A percentile compares a stretch with the other conserved stretches of the same genome.
phyloP scores from a whole-genome alignment of 78 protist species.

The Protostelium mycophagum region DNA sequence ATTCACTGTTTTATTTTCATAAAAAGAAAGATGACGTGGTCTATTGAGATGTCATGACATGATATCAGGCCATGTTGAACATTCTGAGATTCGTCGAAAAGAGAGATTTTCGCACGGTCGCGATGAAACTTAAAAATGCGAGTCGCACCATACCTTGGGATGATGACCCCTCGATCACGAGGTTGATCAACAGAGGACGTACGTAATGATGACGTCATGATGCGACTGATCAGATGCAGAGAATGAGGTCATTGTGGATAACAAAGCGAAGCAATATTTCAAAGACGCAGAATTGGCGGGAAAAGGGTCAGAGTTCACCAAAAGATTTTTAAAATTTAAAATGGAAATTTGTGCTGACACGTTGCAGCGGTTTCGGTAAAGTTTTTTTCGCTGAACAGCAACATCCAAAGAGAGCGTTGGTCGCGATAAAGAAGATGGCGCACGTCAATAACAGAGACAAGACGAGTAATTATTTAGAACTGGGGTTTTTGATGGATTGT shows the following conservation, averaged over 20 bases:
- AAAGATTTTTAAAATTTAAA: too few species aligned
- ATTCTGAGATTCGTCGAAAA: not conserved
- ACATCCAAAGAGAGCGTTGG: not conserved
- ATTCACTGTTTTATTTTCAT: too few species aligned
- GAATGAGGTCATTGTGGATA: not conserved
- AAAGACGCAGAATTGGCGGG: not conserved
- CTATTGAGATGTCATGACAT: too few species aligned
- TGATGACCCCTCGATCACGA: not conserved
- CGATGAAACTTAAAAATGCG: not conserved
- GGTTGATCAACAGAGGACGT: not conserved
- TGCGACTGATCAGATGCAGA: not conserved
- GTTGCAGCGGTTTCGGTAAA: not conserved
- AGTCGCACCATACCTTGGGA: not conserved
- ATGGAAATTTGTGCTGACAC: too few species aligned
- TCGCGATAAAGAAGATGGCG: not conserved
- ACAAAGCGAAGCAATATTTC: not conserved
- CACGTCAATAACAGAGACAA: not conserved
- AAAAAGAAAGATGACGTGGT: too few species aligned
- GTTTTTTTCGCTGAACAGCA: not conserved
- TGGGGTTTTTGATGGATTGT: not conserved
- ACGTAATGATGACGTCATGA: not conserved
- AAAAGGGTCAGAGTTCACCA: not conserved
- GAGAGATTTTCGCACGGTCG: not conserved
- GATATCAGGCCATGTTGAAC: not conserved
- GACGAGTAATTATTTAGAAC: not conserved